A percentile compares a stretch with the other conserved stretches of the same genome.
Evolutionary conservation across 2,329 filamentous ascomycete species (phyloP).

Genomic region (Colletotrichum sublineola): DNA sequence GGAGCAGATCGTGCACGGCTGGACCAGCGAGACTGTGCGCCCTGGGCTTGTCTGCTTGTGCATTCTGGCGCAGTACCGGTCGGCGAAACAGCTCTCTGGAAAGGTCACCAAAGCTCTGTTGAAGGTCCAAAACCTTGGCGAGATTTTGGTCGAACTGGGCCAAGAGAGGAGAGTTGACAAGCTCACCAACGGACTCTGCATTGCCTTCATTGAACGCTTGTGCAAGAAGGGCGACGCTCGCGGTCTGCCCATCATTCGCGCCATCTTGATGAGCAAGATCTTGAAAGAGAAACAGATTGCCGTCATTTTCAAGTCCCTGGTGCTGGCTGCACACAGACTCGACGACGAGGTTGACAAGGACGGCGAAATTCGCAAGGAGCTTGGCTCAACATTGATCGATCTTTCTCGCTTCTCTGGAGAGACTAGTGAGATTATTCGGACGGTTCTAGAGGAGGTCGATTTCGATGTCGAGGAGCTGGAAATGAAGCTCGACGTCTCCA

Average conservation of each 20-base stretch:
- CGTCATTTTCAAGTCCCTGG: conserved; percentile 75
- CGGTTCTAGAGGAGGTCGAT: conserved; percentile 75
- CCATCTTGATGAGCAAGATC: conserved; percentile 70
- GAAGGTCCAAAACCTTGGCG: conserved; percentile 71
- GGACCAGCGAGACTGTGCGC: conserved; percentile 78
- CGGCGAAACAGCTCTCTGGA: conserved; percentile 75
- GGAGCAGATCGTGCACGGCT: conserved; percentile 86
- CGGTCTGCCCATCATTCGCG: conserved; percentile 71
- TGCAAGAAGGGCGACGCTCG: conserved; percentile 70
- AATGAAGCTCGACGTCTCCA: conserved; percentile 78
- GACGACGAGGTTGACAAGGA: conserved; percentile 67
- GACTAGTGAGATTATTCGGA: conserved; percentile 73
- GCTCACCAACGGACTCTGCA: conserved; percentile 78
- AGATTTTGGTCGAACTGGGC: conserved; percentile 71
- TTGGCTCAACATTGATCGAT: conserved; percentile 76
- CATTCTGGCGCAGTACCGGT: conserved; percentile 84
- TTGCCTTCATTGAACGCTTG: conserved; percentile 74
- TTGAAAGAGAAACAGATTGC: conserved; percentile 73
- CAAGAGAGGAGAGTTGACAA: conserved; percentile 77
- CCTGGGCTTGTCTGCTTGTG: conserved; percentile 84
- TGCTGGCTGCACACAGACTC: conserved; percentile 71
- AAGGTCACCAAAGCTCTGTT: conserved; percentile 78
- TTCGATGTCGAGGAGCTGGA: conserved; percentile 82
- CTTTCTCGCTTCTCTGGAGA: conserved; percentile 72
- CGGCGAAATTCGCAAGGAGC: conserved; percentile 70